Evolutionary conservation across 1,284 basidiomycete genomes (phyloP), one percentile per base, ranked within the genome.

Genomic region (Fomitopsis betulina): DNA sequence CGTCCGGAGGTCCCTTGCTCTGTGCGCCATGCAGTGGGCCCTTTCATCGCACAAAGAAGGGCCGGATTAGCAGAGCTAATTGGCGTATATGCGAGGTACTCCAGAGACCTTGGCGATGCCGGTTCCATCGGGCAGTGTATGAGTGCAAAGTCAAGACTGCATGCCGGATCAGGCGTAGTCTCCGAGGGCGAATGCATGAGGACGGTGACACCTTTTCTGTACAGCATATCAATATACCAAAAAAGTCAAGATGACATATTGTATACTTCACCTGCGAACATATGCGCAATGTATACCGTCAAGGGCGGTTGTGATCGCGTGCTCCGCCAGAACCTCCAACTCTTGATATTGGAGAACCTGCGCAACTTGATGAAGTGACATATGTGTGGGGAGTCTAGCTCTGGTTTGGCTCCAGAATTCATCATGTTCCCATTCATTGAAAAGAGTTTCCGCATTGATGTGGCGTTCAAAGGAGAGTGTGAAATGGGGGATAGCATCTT

Each of bases 151-250:
- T 33, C 47, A 32, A 50, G 25, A 13, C 17, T 5, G 1, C 21
- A 21, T 4, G 23, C 21, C 10, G 13, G 21, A 23, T 23, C 42
- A 37, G 8, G 27, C 27, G 35, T 37, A 37, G 35, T 2, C 42
- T 2, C 42, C 8, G 8, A 23, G 42, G 6, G 42, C 12, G 4
- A 0, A 37, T 37, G 2, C 0, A 10, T 15, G 35, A 27, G 42
- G 19, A 5, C 19, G 5, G 23, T 43, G 19, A 43, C 5, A 13
- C 21, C 21, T 13, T 23, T 15, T 12, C 23, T 43, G 5, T 23
- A 21, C 19, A 6, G 10, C 19, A 68, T 65, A 61, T 45, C 21
- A 23, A 6, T 13, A 23, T 13, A 7, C 10, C 10, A 23, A 1
- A 25, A 5, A 12, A 25, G 9, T n/a, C n/a, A n/a, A 40, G 12